Evolutionary conservation across 176 grass and related monocot genomes (phyloP), one percentile per base, ranked within the genome.

Genomic region (Oryza officinalis): DNA sequence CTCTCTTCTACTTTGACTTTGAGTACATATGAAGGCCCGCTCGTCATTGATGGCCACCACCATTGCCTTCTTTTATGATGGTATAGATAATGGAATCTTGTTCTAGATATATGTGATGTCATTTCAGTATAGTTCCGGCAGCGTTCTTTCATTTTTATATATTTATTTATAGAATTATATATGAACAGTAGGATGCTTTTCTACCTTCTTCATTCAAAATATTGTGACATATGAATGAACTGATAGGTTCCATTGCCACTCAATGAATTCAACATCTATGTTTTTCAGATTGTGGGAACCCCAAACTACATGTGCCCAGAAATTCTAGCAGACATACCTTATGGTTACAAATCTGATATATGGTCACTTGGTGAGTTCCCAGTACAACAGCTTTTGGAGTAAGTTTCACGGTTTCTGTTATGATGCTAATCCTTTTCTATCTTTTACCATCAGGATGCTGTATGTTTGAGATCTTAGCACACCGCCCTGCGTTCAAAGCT

Each of bases 391-490:
- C 5, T 26, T 13, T 33, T 78, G 4, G 61, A 75, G 10, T 63
- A 59, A 67, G 4, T 23, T 68, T 50, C 52, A 73, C 1, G 13
- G 43, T 37, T 82, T 68, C 23, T 79, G 15, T 75, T 28, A 27
- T 75, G 33, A 54, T 54, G 69, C 22, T 41, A 69, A 43, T 47
- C 14, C 22, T 74, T 67, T 61, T 9, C 63, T 41, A 26, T 86
- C 15, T 67, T 86, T 63, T 75, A 13, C 79, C 32, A 22, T 71
- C 89, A 97, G 94, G 94, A 86, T 97, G 94, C 76, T 97, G 94
- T 82, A 97, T 97, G 91, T 97, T 97, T 83, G 91, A 97, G 89
- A 97, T 97, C 77, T 85, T 91, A 81, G 94, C 94, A 72, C 94
- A 97, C 75, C 94, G 89, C 4, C 66, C 94, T 60, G 88, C 94